Base-by-base conservation (phyloP, 495 filamentous ascomycete genomes). In the Trichocladium uniseriatum region DNA sequence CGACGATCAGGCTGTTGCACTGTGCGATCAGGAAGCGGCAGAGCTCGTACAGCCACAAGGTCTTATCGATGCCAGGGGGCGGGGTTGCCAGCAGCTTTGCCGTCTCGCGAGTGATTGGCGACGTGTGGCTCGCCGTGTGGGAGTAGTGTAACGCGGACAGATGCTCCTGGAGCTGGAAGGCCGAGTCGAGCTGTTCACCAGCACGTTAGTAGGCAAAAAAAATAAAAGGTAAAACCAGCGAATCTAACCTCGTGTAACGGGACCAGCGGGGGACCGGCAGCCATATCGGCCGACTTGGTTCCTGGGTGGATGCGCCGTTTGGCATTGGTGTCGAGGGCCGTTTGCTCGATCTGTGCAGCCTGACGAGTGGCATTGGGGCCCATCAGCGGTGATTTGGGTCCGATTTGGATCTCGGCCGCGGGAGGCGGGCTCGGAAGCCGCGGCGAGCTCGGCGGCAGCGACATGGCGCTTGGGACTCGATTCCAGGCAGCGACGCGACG, bases 161-260 rank as follows among this genome's bases (percentile, higher is more conserved):
- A 62, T 98, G 94, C 71, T 98, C 92, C 65, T 95, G 92, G n/a
- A 96, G 82, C 65, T 94, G 92, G 62, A 98, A 98, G 46, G 92
- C 84, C 9, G 89, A 95, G 62, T 97, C 89, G 61, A 98, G 83
- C 80, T 90, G 60, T 37, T 7, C 9, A 15, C 31, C 27, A 8
- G 51, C 19, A 43, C 27, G 53, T 44, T 29, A 48, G 47, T 40
- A 11, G 13, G 31, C 13, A 10, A n/a, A n/a, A n/a, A n/a, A n/a
- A n/a, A n/a, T n/a, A n/a, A n/a, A n/a, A n/a, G n/a, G n/a, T n/a
- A n/a, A n/a, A n/a, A n/a, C n/a, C n/a, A n/a, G n/a, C n/a, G n/a
- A n/a, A n/a, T n/a, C 75, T 54, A 60, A 94, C 88, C 73, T 96
- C 87, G 36, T 77, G 74, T 43, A 97, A 71, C 16, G 89, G 84